Evolutionary conservation across 2,329 filamentous ascomycete genomes (phyloP), one percentile per base, ranked within the genome.

Genomic region (Alternaria solani): DNA sequence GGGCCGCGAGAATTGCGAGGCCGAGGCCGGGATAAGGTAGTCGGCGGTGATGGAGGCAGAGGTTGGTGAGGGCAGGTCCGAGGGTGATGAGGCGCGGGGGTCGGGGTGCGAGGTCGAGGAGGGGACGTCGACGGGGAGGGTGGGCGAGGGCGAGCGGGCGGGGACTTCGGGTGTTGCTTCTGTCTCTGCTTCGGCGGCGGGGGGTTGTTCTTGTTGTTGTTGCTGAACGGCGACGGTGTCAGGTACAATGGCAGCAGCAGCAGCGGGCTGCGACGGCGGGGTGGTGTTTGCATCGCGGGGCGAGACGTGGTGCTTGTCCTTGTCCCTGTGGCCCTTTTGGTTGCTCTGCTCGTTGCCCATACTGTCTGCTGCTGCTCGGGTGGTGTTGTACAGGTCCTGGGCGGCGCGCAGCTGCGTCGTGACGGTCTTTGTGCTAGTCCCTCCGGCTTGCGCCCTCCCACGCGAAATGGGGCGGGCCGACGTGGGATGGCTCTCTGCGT

Each of bases 1-100:
- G 46, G 94, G 94, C n/a, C 91, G 86, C 59, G 85, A 79, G 80
- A 82, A 83, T 79, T 85, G 76, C 69, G 67, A 66, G 55, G 68
- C 66, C 57, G 74, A 70, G 20, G 67, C 46, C 1, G 46, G 46
- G 9, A 76, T 64, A 63, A 77, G 67, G 78, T 81, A 74, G 64
- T 80, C 81, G 34, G 74, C 69, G 12, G 67, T 64, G 57, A 66
- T 67, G 58, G 71, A 65, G 61, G 67, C 70, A 56, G 71, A 70
- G 18, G 58, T 76, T 71, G 38, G 75, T 62, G 41, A 68, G 7
- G 36, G n/a, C n/a, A 20, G n/a, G 36, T 39, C 11, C 3, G 38
- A 23, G 38, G 70, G 65, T 16, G 62, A 62, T 34, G 56, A 49
- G n/a, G 51, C 59, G 42, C 58, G 46, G 47, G 52, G 44, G 57